A percentile compares a stretch with the other conserved stretches of the same genome.
Evolutionary conservation across 148 eudicot genomes (phyloP).

Genomic region (Camellia granthamiana): DNA sequence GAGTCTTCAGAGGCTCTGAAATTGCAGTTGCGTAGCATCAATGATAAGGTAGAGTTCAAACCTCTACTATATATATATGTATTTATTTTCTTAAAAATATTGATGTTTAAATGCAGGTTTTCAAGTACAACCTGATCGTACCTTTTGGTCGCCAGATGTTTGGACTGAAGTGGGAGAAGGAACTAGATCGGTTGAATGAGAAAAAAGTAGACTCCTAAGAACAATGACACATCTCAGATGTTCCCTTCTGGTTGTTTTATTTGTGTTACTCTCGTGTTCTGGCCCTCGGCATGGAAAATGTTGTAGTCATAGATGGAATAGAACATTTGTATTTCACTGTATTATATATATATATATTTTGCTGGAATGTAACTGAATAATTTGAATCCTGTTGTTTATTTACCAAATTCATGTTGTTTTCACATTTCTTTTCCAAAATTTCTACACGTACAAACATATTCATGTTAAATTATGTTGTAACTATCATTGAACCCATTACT

Average conservation of each 20-base stretch:
- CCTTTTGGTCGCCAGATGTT: constrained; percentile 69
- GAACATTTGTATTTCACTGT: too few relatives aligned
- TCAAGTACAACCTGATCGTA: constrained; percentile 79
- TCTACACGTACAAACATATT: too few relatives aligned
- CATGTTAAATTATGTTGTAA: too few relatives aligned
- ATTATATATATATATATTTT: too few relatives aligned
- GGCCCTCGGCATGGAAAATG: too few relatives aligned
- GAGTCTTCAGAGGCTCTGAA: constrained; percentile 58
- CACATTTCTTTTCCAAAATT: too few relatives aligned
- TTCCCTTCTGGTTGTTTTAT: not conserved
- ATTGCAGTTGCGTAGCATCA: constrained; percentile 51
- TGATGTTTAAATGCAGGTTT: constrained; percentile 49
- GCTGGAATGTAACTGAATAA: too few relatives aligned
- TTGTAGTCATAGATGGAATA: too few relatives aligned
- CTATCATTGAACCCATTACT: not conserved
- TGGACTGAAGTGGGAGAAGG: constrained; percentile 32
- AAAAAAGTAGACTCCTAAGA: not conserved
- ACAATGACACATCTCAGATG: not conserved
- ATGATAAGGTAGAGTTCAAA: constrained; percentile 53
- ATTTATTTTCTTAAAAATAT: not conserved
- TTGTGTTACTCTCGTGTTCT: not conserved
- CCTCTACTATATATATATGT: too few relatives aligned
- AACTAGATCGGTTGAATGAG: constrained; percentile 24
- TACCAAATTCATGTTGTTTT: too few relatives aligned
- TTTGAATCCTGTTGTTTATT: too few relatives aligned